Base-by-base conservation (phyloP, 495 filamentous ascomycete species). In the Viridothelium virens region DNA sequence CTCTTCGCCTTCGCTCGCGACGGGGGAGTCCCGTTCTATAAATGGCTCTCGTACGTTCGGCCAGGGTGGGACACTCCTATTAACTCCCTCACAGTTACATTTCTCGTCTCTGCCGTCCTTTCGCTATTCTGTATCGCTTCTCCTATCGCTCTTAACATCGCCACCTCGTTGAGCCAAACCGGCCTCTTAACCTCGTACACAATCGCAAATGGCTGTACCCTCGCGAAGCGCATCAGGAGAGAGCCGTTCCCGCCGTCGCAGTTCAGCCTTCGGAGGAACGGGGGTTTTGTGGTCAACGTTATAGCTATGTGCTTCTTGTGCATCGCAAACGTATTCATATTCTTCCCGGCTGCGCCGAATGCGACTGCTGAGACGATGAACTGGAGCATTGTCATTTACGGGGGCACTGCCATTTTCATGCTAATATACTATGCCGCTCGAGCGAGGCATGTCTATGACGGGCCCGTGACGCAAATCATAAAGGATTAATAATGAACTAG, bases 241-340 rank as follows among this genome's bases (percentile, higher is more conserved):
- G 65, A 74, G 63, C 70, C 76, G 2, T 74, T 85, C 11, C 76
- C 79, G 2, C 74, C 75, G 14, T 74, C 79, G 9, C 78, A 77
- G 1, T 85, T 84, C 79, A 75, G 74, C 5, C 73, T 87, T 2
- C 83, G 84, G 9, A 69, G 71, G 50, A 77, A 72, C 39, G 84
- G 85, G 10, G 67, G 83, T 62, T 68, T 74, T 2, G 44, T 62
- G 41, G 75, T 82, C 64, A 87, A 86, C 66, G 66, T 77, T 1
- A 68, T 75, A 62, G 75, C 77, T 12, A 65, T 80, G 10, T 68
- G 71, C 33, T 81, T 81, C 62, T 69, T 84, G 14, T 48, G 79
- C 2, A 74, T 83, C 0, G 71, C 80, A 1, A 84, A 84, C 66
- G 71, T 84, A 18, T 84, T 85, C 70, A 74, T 78, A 0, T 84